Percentiles rank a stretch among this genome's conserved stretches.
Conservation (phyloP, 1,284 basidiomycete genomes). For the Irpex lacteus region DNA sequence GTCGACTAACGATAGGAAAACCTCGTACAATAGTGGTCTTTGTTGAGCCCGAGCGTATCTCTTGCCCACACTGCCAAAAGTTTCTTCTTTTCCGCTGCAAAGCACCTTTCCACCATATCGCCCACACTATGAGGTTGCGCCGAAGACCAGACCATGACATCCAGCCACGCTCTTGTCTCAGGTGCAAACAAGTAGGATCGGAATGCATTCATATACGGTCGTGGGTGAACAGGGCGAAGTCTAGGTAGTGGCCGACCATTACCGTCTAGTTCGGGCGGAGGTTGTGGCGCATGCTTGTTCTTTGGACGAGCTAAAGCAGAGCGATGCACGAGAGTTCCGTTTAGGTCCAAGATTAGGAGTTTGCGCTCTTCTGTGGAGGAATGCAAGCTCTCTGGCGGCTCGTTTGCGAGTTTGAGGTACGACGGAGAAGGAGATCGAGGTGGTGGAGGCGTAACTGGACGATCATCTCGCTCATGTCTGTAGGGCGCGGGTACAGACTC, state of each 20-base stretch:
- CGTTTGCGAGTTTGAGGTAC: constrained; percentile 26
- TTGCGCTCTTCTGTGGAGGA: constrained; percentile 47
- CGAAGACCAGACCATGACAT: constrained; percentile 86
- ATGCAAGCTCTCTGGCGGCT: constrained; percentile 24
- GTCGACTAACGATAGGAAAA: neutral
- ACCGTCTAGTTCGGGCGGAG: constrained; percentile 6
- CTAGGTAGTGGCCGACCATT: constrained; percentile 21
- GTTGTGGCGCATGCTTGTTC: constrained; percentile 15
- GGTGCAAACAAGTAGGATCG: constrained; percentile 60
- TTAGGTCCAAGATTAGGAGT: constrained; percentile 79
- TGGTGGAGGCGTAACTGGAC: constrained; percentile 24
- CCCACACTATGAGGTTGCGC: constrained; percentile 79
- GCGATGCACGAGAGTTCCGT: constrained; percentile 78
- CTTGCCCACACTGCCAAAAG: constrained; percentile 76
- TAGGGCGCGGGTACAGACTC: neutral
- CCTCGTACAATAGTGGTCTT: constrained; percentile 58
- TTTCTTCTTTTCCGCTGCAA: constrained; percentile 39
- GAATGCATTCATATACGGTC: constrained; percentile 74
- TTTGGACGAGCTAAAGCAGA: constrained; percentile 35
- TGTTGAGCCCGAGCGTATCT: constrained; percentile 66
- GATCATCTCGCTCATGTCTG: neutral
- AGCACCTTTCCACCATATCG: constrained; percentile 65
- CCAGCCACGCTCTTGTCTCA: constrained; percentile 57
- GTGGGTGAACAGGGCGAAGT: constrained; percentile 45
- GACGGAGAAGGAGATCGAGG: constrained; percentile 24